A percentile compares a stretch with the other conserved stretches of the same genome.
Evolutionary conservation across 305 asterid species (phyloP).

Genomic region (Fraxinus latifolia): DNA sequence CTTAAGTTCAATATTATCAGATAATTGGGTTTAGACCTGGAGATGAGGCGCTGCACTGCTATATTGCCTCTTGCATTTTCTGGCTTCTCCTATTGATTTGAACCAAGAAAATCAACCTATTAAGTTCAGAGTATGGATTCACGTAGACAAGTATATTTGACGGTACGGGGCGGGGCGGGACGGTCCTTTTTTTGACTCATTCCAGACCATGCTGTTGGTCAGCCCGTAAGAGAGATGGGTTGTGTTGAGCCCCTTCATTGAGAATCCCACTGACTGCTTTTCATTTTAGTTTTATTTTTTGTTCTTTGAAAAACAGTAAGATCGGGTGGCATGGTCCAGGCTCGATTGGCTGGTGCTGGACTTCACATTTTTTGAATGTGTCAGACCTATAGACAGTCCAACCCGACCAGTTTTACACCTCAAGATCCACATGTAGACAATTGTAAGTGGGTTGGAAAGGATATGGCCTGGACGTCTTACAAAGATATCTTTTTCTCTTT

Average conservation of each 20-base stretch:
- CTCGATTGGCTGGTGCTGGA: neutral
- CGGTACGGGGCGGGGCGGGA: neutral
- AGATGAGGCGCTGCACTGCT: constrained; percentile 9
- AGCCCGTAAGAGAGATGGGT: neutral
- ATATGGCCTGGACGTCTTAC: neutral
- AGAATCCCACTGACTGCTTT: neutral
- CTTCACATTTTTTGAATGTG: neutral
- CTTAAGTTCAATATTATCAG: constrained; percentile 9
- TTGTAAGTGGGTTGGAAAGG: neutral
- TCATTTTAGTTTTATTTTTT: neutral
- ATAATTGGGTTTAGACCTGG: constrained; percentile 23
- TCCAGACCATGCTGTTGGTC: neutral
- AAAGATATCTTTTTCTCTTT: neutral
- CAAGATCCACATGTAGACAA: neutral
- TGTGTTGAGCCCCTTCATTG: neutral
- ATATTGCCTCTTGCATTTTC: neutral
- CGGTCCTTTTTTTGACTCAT: neutral
- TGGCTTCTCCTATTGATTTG: neutral
- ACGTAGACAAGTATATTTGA: neutral
- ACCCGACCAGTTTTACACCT: neutral
- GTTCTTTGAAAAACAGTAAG: neutral
- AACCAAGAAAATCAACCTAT: neutral
- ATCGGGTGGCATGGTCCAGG: neutral
- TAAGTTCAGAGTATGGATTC: neutral
- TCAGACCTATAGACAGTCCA: neutral